These are phyloP conservation scores for Auxenochlorella pyrenoidosa DNA, from an alignment of 139 green algal species.

Conservation along the genomic window DNA sequence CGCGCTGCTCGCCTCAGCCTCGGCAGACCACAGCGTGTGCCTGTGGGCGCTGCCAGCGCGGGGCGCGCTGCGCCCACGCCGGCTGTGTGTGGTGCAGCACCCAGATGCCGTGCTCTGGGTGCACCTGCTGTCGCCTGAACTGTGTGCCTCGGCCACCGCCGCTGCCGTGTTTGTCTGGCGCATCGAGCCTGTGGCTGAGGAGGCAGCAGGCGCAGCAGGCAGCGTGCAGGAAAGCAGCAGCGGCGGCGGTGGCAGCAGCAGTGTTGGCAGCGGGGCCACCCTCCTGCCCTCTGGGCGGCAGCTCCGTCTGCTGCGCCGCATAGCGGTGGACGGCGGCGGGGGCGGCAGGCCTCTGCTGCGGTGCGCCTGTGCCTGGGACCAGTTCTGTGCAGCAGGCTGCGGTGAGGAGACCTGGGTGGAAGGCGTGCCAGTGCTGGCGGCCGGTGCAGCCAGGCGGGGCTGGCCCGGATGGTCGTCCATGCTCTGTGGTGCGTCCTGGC, in stretches of 20 bases:
- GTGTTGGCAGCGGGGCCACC: too few species aligned
- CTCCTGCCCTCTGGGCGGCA: too few species aligned
- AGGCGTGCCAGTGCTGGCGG: too few species aligned
- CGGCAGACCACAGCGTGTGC: background rate
- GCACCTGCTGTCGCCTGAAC: background rate
- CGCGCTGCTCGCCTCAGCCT: background rate
- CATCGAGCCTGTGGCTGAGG: background rate
- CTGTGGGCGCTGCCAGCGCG: background rate
- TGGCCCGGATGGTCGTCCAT: too few species aligned
- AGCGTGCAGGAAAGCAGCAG: background rate
- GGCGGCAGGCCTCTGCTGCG: too few species aligned
- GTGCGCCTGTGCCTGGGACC: too few species aligned
- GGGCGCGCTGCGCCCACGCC: background rate
- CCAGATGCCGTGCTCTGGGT: background rate
- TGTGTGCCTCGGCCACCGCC: background rate
- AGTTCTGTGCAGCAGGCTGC: too few species aligned
- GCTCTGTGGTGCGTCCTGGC: too few species aligned
- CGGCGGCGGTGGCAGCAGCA: background rate
- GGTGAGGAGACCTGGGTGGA: too few species aligned
- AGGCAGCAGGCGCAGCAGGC: background rate
- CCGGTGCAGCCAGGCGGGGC: too few species aligned
- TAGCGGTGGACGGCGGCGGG: too few species aligned
- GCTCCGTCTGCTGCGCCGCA: too few species aligned
- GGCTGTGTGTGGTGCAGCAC: background rate
- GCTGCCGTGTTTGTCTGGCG: background rate